Evolutionary conservation across 1,284 basidiomycete species (phyloP).

Genomic region (Leccinum subrobustum): DNA sequence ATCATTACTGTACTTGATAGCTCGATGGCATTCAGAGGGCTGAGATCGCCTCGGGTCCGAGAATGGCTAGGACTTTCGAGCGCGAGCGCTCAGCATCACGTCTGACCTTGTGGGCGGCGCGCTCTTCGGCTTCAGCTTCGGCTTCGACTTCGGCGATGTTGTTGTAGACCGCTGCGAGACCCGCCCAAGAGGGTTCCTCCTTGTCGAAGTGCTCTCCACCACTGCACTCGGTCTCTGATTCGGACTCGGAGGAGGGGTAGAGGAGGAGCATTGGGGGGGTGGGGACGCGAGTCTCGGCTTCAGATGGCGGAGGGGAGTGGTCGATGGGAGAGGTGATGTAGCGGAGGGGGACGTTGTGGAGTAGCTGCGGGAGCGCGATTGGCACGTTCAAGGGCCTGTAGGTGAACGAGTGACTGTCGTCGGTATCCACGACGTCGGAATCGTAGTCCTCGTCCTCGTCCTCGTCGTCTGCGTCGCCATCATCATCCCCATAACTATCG

Average conservation of each 20-base stretch:
- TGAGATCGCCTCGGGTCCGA: not conserved
- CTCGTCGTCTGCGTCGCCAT: not conserved
- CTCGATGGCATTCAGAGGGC: not conserved
- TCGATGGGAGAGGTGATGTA: not conserved
- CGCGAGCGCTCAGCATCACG: slow-evolving; percentile 16
- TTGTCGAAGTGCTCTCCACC: not conserved
- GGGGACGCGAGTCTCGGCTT: not conserved
- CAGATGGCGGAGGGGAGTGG: not conserved
- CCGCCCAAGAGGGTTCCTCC: not conserved
- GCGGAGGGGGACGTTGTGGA: not conserved
- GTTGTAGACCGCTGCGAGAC: slow-evolving; percentile 4
- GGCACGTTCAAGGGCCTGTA: not conserved
- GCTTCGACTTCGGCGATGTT: slow-evolving; percentile 2
- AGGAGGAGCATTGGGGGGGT: not conserved
- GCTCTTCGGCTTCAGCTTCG: slow-evolving; percentile 1
- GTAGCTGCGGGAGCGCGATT: slow-evolving; percentile 13
- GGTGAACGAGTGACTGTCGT: not conserved
- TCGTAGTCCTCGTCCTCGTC: not conserved
- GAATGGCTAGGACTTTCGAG: slow-evolving; percentile 6
- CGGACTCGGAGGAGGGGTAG: not conserved
- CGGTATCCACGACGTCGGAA: not conserved
- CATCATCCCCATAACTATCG: not conserved
- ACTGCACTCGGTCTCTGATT: not conserved
- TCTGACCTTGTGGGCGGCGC: slow-evolving; percentile 9
- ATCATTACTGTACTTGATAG: not conserved